Evolutionary conservation across 345 rosid species (phyloP), one percentile per base, ranked within the genome.

Genomic region (Gossypium australe): DNA sequence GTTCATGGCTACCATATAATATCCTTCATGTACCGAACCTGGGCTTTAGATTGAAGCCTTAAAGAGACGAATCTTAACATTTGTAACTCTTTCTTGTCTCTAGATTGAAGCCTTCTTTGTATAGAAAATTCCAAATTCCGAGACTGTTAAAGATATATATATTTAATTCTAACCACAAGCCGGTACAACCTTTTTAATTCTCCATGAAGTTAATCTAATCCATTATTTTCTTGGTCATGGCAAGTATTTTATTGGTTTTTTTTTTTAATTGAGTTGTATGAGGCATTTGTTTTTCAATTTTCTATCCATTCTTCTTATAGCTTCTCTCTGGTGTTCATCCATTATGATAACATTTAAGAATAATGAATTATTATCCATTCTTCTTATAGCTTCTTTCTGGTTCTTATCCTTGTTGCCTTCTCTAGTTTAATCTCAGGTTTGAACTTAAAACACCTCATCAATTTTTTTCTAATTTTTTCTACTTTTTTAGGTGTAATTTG

Each of bases 251-350:
- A 69, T 62, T 61, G 58, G 58, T 2, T 68, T 59, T 67, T 2
- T 68, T 59, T 67, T 41, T 14, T 48, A 63, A 34, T 17, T 63
- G 11, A 47, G 45, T 63, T 25, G 14, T 25, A 18, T 17, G 66
- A 59, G 64, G 64, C 71, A 56, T 52, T 49, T 75, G 48, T 60
- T 63, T 60, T 76, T 77, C 67, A 70, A 69, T 82, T 78, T 80
- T 75, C 64, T 38, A 63, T 45, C 69, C 47, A 43, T 47, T 72
- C 71, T 48, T 75, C 76, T 43, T 67, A 58, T 58, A 59, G 75
- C 75, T 79, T n/a, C 16, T 68, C 18, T 76, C 22, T 64, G 68
- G 79, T 75, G 73, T 75, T 77, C 59, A 65, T 73, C 55, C 38
- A 24, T 64, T 4, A 43, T 61, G 24, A 56, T 43, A 20, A 49